Percentiles rank a stretch among this genome's conserved stretches.
These are phyloP conservation scores for Kuraishia cidri DNA, from an alignment of 805 yeast species.

Conservation along the genomic window DNA sequence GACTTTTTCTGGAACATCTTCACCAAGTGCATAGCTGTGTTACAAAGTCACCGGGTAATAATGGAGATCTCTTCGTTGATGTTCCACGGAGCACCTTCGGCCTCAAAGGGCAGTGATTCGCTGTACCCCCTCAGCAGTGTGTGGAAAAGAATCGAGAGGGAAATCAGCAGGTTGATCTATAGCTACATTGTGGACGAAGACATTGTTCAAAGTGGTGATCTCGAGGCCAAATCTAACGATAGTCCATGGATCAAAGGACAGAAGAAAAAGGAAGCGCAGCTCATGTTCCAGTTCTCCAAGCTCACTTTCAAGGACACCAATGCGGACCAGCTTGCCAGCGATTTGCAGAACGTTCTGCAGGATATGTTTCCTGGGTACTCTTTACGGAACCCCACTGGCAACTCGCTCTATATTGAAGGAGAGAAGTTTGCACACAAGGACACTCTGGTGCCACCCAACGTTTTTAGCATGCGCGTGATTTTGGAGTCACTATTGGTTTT, in stretches of 20 bases:
- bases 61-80: conserved; percentile 39
- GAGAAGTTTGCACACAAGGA: conserved; percentile 53
- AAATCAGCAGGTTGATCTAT: conserved; percentile 25
- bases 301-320: conserved; percentile 22
- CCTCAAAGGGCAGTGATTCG: conserved; percentile 3
- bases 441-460: conserved; percentile 57
- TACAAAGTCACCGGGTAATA: conserved; percentile 65
- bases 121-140: conserved; percentile 19
- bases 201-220: conserved; percentile 4
- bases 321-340: conserved; percentile 18
- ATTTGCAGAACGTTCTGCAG: conserved; percentile 36
- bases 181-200: conserved; percentile 27
- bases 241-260: conserved; percentile 9
- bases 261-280: conserved; percentile 8
- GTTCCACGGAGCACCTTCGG: conserved; percentile 9
- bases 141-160: conserved; percentile 34
- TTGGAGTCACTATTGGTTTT: conserved; percentile 67
- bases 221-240: conserved; percentile 3
- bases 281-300: conserved; percentile 25
- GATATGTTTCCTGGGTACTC: conserved; percentile 63
- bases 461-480: conserved; percentile 74
- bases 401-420: conserved; percentile 46
- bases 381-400: conserved; percentile 11
- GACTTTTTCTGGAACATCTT: conserved; percentile 70
- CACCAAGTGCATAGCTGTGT: conserved; percentile 46